Evolutionary conservation across 1,284 basidiomycete genomes (phyloP), one percentile per base, ranked within the genome.

Genomic region (Puccinia coronata): DNA sequence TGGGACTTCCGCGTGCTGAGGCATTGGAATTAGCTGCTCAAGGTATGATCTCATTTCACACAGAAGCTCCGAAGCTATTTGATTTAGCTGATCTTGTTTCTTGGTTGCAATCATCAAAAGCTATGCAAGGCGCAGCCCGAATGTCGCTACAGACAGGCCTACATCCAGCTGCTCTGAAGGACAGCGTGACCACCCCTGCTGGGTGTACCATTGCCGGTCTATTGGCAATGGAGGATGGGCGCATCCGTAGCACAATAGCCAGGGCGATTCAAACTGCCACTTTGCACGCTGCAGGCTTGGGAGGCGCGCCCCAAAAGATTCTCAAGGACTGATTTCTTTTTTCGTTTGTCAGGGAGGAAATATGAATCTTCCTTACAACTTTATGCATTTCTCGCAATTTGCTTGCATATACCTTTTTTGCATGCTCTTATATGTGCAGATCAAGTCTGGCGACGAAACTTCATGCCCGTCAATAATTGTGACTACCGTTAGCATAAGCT

Each of bases 151-250:
- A 95, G 85, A 90, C 90, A 0, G 93, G 92, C 9, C 89, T 91
- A 41, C 97, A 99, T 86, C 97, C 97, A 0, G 96, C 97, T 8
- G 94, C 96, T 83, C 91, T 99, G 84, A 99, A 98, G 87, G 97
- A 99, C 87, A 92, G 93, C 34, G 97, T 99, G 8, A 98, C 97
- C 0, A 99, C 97, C 59, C 97, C 97, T 0, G 97, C 96, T 82
- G 97, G 97, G 47, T 99, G 96, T 86, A 99, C 97, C 0, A 99
- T 99, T 83, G 97, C 97, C 0, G 97, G 97, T 20, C 88, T 99
- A 65, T 88, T 99, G 41, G 93, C 94, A 0, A 89, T 99, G 85
- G 97, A 99, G 87, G 97, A 99, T 85, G 97, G 96, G 0, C 89
- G 91, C 83, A 92, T 99, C 31, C 90, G 97, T 61, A 96, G 94